A percentile compares a stretch with the other conserved stretches of the same genome.
These are phyloP conservation scores for Calophaca sinica DNA, from an alignment of 306 rosid species.

Conservation along the genomic window DNA sequence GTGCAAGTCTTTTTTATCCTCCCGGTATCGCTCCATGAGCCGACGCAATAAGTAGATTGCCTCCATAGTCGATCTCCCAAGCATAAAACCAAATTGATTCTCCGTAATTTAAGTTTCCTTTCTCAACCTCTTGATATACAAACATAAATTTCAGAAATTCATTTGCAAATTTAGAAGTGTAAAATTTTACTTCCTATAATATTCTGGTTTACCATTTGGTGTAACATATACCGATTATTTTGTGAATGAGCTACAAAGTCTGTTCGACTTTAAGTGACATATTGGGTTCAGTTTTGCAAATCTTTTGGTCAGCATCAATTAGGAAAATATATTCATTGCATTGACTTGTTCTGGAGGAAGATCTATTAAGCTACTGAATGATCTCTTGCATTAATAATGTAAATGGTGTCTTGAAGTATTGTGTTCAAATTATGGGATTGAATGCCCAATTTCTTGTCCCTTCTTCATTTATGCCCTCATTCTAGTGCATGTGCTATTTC, in stretches of 20 bases:
- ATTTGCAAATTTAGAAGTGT: neutral
- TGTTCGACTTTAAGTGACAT: neutral
- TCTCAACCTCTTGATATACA: neutral
- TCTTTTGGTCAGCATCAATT: neutral
- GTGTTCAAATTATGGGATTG: slow-evolving; percentile 18
- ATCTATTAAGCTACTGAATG: neutral
- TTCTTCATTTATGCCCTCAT: neutral
- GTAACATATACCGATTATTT: neutral
- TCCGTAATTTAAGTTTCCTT: too few species aligned
- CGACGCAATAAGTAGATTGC: too few species aligned
- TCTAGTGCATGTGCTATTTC: slow-evolving; percentile 4
- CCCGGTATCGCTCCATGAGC: too few species aligned
- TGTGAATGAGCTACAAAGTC: neutral
- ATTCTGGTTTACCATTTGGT: slow-evolving; percentile 2
- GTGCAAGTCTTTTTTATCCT: too few species aligned
- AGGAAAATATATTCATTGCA: neutral
- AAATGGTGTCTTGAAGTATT: neutral
- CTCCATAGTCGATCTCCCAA: too few species aligned
- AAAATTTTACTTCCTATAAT: neutral
- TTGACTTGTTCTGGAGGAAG: slow-evolving; percentile 3
- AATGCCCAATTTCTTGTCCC: neutral
- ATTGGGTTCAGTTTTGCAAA: neutral
- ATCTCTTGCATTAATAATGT: neutral
- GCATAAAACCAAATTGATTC: too few species aligned
- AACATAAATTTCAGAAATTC: neutral